Percentiles rank a stretch among this genome's conserved stretches.
Evolutionary conservation across 345 rosid species (phyloP).

Genomic region (Passiflora organensis): DNA sequence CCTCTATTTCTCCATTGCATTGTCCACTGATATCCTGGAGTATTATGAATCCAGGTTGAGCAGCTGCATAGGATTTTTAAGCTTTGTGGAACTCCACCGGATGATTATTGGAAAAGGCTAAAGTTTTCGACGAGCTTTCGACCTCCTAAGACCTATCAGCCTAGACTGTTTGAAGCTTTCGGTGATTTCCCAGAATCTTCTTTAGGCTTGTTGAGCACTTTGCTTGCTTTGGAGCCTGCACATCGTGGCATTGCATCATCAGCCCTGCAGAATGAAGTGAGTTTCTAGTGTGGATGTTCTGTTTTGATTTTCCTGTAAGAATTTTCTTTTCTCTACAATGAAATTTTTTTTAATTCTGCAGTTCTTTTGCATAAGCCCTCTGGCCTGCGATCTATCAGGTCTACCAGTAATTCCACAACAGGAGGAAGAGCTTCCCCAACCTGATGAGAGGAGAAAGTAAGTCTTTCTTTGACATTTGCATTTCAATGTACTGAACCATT

Average conservation of each 20-base stretch:
- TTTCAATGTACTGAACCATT: too few species aligned
- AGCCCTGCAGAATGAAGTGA: constrained; percentile 44
- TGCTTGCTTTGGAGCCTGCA: constrained; percentile 56
- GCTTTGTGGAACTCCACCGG: constrained; percentile 82
- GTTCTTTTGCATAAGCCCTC: constrained; percentile 48
- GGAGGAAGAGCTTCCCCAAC: constrained; percentile 34
- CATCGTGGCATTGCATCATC: constrained; percentile 43
- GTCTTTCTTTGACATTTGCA: constrained; percentile 11
- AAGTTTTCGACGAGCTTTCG: constrained; percentile 55
- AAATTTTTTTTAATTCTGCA: constrained; percentile 11
- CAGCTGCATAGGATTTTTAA: constrained; percentile 81
- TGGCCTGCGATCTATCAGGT: constrained; percentile 52
- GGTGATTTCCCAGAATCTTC: constrained; percentile 43
- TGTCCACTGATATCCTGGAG: background rate
- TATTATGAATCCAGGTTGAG: constrained; percentile 51
- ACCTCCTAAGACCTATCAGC: constrained; percentile 41
- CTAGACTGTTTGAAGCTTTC: constrained; percentile 33
- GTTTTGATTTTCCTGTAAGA: background rate
- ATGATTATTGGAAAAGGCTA: constrained; percentile 78
- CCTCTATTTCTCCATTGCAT: background rate
- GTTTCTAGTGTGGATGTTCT: background rate
- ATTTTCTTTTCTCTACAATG: background rate
- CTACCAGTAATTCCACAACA: constrained; percentile 38
- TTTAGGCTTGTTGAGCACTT: constrained; percentile 45
- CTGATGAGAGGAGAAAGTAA: constrained; percentile 36